These are phyloP conservation scores for Sporothrix pallida DNA, from an alignment of 2,329 filamentous ascomycete species.

Conservation along the genomic window DNA sequence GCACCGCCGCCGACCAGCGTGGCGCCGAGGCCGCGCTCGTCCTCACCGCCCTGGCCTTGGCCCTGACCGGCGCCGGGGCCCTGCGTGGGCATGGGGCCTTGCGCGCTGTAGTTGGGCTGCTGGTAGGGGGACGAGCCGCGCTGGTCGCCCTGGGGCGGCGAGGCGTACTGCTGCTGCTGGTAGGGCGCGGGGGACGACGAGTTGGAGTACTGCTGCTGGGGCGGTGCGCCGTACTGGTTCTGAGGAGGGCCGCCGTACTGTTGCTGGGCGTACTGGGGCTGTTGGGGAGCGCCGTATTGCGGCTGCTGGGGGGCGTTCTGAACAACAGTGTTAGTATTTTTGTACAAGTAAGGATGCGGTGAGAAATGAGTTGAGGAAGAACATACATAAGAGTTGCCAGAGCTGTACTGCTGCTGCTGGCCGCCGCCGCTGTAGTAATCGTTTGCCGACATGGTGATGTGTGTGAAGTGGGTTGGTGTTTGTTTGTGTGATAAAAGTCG, in stretches of 20 bases:
- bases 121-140: constrained; percentile 28
- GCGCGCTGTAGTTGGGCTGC: constrained; percentile 41
- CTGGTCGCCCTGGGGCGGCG: constrained; percentile 20
- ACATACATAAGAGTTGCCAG: constrained; percentile 32
- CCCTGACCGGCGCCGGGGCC: constrained; percentile 36
- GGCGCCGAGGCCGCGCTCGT: constrained; percentile 62
- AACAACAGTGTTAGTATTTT: background rate
- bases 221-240: constrained; percentile 36
- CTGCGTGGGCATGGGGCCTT: constrained; percentile 33
- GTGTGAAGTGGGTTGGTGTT: background rate
- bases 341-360: too few species aligned
- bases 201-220: constrained; percentile 30
- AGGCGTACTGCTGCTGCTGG: constrained; percentile 38
- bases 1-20: constrained; percentile 59
- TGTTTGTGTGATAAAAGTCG: background rate
- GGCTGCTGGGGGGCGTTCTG: background rate
- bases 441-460: constrained; percentile 39
- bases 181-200: constrained; percentile 38
- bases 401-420: constrained; percentile 36
- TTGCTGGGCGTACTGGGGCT: background rate
- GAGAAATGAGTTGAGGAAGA: background rate
- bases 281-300: background rate
- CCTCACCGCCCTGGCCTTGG: constrained; percentile 39
- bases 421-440: constrained; percentile 38
- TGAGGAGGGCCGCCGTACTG: constrained; percentile 30